These are phyloP conservation scores for Phytomonas francai DNA, from an alignment of 208 protist genomes.

Conservation along the genomic window DNA sequence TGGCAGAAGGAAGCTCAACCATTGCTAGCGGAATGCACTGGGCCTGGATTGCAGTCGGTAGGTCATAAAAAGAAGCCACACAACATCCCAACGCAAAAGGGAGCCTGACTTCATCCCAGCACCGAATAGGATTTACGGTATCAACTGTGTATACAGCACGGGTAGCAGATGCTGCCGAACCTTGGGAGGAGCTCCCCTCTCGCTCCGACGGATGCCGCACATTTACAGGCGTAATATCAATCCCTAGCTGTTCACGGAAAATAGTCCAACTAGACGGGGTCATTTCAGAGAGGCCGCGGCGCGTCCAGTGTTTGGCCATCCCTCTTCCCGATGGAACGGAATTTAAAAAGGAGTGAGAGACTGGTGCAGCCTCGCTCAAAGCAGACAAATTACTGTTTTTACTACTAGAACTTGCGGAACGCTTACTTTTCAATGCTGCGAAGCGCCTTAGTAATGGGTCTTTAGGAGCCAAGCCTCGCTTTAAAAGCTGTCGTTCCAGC, in stretches of 20 bases:
- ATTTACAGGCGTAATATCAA: conserved; percentile 47
- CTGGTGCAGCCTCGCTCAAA: too few relatives aligned
- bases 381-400: too few relatives aligned
- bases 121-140: conserved; percentile 41
- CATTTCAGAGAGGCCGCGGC: conserved; percentile 41
- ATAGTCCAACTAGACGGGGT: conserved; percentile 53
- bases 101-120: conserved; percentile 72
- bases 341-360: too few relatives aligned
- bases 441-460: too few relatives aligned
- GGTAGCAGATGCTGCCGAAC: conserved; percentile 1
- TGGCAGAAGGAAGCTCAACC: conserved; percentile 1
- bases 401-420: too few relatives aligned
- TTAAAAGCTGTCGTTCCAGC: too few relatives aligned
- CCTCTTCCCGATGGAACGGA: too few relatives aligned
- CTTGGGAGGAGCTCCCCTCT: not conserved
- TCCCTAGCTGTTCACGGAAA: conserved; percentile 66
- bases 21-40: conserved; percentile 67
- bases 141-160: conserved; percentile 5
- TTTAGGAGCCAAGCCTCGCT: too few relatives aligned
- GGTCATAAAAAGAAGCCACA: conserved; percentile 28
- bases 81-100: conserved; percentile 51
- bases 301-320: conserved; percentile 56
- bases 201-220: conserved; percentile 6
- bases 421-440: too few relatives aligned
- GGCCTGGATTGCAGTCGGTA: conserved; percentile 73